Conservation (phyloP, 2,329 filamentous ascomycete species). For the Cyphellophora europaea region DNA sequence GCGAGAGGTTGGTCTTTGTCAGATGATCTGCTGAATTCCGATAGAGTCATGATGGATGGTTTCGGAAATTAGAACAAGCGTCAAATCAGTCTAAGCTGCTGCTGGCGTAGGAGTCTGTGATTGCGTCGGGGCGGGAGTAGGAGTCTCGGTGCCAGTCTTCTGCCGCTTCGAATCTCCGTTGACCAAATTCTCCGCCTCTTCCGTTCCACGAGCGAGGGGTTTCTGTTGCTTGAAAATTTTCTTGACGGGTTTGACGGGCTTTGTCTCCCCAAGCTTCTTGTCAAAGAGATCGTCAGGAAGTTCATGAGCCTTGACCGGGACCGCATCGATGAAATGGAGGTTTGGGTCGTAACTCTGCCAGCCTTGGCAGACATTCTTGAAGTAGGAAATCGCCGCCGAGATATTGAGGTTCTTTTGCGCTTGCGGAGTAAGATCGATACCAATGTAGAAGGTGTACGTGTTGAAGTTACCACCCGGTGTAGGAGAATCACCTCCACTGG, state of each 20-base stretch:
- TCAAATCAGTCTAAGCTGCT: too few relatives aligned
- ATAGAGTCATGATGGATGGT: too few relatives aligned
- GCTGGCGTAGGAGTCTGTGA: slow-evolving; percentile 10
- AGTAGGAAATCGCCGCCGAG: slow-evolving; percentile 71
- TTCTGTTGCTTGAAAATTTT: slow-evolving; percentile 23
- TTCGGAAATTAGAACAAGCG: too few relatives aligned
- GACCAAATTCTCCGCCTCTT: too few relatives aligned
- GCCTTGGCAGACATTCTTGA: slow-evolving; percentile 69
- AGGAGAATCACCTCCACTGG: slow-evolving; percentile 32
- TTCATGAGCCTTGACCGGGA: slow-evolving; percentile 77
- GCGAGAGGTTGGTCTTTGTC: too few relatives aligned
- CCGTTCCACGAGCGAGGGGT: slow-evolving; percentile 13
- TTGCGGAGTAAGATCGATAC: slow-evolving; percentile 36
- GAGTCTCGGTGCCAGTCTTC: slow-evolving; percentile 9
- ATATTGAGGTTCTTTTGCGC: slow-evolving; percentile 42
- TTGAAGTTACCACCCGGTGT: slow-evolving; percentile 47
- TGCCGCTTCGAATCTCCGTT: slow-evolving; percentile 7
- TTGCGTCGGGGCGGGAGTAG: slow-evolving; percentile 5
- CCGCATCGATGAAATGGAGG: slow-evolving; percentile 70
- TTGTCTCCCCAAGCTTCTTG: slow-evolving; percentile 57
- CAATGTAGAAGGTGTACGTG: slow-evolving; percentile 91
- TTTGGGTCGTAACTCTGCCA: slow-evolving; percentile 68
- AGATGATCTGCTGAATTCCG: too few relatives aligned
- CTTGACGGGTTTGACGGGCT: slow-evolving; percentile 52
- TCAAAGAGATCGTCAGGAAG: slow-evolving; percentile 83